These are phyloP conservation scores for Fagopyrum homotropicum DNA, from an alignment of 148 eudicot species.

Conservation along the genomic window DNA sequence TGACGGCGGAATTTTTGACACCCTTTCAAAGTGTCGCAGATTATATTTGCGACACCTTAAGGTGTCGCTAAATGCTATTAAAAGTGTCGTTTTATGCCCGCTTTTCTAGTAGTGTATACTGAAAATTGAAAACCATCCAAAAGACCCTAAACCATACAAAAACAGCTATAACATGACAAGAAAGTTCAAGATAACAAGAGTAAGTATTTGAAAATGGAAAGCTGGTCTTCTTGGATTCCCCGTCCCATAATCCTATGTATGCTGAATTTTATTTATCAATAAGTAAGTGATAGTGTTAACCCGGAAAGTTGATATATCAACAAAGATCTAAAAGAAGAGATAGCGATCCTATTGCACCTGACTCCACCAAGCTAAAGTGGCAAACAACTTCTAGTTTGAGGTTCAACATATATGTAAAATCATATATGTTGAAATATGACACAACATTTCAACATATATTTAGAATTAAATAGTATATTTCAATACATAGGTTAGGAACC, in stretches of 20 bases:
- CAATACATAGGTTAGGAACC: no score
- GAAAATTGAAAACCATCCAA: no score
- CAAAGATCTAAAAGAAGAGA: not conserved
- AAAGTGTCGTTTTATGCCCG: no score
- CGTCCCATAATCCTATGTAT: constrained; percentile 71
- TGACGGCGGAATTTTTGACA: no score
- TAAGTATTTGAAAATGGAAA: constrained; percentile 64
- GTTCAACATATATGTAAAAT: constrained; percentile 66
- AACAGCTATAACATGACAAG: constrained; percentile 10
- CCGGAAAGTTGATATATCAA: not conserved
- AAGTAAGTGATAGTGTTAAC: not conserved
- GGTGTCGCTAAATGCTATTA: no score
- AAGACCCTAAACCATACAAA: constrained; percentile 64
- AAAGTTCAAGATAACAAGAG: constrained; percentile 18
- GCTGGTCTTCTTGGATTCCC: constrained; percentile 95
- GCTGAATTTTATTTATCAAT: constrained; percentile 9
- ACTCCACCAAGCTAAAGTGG: constrained; percentile 74
- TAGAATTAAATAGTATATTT: no score
- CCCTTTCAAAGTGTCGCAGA: no score
- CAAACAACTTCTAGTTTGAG: constrained; percentile 61
- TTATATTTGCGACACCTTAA: no score
- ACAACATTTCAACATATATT: constrained; percentile 19
- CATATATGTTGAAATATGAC: constrained; percentile 82
- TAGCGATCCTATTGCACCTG: constrained; percentile 42
- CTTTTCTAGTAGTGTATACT: no score